Conservation (phyloP, 2,329 filamentous ascomycete species). For the Corynespora cassiicola region DNA sequence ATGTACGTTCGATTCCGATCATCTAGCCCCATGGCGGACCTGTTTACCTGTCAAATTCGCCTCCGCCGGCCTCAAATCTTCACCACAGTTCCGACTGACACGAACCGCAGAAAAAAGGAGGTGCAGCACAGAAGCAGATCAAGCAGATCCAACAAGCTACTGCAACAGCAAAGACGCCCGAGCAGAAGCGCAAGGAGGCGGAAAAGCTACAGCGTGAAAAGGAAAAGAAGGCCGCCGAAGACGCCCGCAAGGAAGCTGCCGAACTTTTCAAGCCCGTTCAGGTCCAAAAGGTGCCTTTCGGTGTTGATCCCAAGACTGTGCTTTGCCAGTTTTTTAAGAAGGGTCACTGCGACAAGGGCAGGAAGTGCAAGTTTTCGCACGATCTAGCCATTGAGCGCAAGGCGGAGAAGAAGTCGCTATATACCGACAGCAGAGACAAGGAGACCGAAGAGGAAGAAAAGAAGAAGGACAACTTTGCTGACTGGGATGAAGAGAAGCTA, state of each 20-base stretch:
- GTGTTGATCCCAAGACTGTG: slow-evolving; percentile 97
- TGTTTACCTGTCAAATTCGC: slow-evolving; percentile 1
- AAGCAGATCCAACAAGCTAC: slow-evolving; percentile 79
- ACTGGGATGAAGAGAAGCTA: slow-evolving; percentile 98
- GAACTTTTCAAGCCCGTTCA: slow-evolving; percentile 91
- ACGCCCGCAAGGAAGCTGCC: slow-evolving; percentile 79
- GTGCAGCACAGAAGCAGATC: slow-evolving; percentile 87
- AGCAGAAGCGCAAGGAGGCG: slow-evolving; percentile 81
- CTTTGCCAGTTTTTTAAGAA: slow-evolving; percentile 98
- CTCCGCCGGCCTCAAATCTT: too few relatives aligned
- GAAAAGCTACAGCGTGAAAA: slow-evolving; percentile 72
- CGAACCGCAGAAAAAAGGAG: slow-evolving; percentile 78
- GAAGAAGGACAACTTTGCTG: slow-evolving; percentile 89
- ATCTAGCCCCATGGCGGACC: slow-evolving; percentile 1
- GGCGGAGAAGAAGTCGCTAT: slow-evolving; percentile 89
- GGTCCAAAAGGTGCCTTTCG: slow-evolving; percentile 96
- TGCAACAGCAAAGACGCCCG: slow-evolving; percentile 77
- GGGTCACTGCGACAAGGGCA: slow-evolving; percentile 91
- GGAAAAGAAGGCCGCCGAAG: slow-evolving; percentile 90
- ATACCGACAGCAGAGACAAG: slow-evolving; percentile 79
- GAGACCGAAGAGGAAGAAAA: slow-evolving; percentile 77
- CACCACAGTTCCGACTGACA: slow-evolving; percentile 9
- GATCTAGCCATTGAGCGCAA: slow-evolving; percentile 89
- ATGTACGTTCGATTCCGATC: slow-evolving; percentile 57
- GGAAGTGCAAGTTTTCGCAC: slow-evolving; percentile 97